Percentiles rank a stretch among this genome's conserved stretches.
phyloP scores from a whole-genome alignment of 352 stramenopile species.

The Globisporangium splendens region DNA sequence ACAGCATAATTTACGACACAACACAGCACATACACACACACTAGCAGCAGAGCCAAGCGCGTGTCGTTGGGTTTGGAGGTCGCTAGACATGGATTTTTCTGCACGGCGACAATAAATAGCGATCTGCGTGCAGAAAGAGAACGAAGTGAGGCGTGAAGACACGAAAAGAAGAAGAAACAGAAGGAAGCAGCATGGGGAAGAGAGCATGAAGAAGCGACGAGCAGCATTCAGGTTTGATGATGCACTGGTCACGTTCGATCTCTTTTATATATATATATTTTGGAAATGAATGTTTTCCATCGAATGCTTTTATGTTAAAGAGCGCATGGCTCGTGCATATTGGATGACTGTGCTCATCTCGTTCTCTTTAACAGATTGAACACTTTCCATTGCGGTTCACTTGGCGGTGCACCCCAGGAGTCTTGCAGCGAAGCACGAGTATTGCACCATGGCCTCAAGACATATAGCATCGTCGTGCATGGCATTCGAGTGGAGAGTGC shows the following conservation, averaged over 20 bases:
- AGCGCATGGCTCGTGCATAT: too few species aligned
- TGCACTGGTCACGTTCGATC: background rate
- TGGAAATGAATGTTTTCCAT: background rate
- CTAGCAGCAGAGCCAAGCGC: background rate
- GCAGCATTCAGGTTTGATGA: background rate
- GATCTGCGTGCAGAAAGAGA: background rate
- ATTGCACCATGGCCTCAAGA: too few species aligned
- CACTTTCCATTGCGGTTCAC: too few species aligned
- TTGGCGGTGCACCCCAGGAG: too few species aligned
- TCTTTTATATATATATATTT: background rate
- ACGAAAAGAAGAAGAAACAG: background rate
- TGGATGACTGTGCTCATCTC: too few species aligned
- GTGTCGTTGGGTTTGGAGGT: background rate
- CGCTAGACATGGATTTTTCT: background rate
- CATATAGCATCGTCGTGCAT: too few species aligned
- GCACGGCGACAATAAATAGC: background rate
- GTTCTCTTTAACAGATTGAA: too few species aligned
- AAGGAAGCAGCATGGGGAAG: background rate
- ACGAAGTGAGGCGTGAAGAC: background rate
- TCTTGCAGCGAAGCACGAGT: too few species aligned
- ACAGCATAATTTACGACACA: constrained; percentile 12
- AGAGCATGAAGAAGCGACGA: background rate
- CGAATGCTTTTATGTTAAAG: too few species aligned
- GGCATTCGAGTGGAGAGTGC: background rate
- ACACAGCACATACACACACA: constrained; percentile 3